Evolutionary conservation across 2,329 filamentous ascomycete genomes (phyloP).

Genomic region (Paraphaeosphaeria minitans): DNA sequence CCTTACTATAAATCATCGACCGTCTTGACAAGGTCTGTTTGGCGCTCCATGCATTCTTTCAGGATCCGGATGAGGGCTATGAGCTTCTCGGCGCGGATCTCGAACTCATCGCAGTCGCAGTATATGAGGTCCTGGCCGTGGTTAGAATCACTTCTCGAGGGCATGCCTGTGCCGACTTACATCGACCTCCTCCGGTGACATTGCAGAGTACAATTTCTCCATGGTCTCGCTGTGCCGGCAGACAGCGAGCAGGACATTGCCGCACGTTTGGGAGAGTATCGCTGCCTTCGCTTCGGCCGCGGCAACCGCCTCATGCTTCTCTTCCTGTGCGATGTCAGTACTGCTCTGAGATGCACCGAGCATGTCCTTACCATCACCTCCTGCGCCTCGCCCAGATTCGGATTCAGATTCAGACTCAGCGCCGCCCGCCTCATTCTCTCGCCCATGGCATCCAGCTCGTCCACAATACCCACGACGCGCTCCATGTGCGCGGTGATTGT

Average conservation of each 20-base stretch:
- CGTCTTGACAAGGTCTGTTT: conserved; percentile 14
- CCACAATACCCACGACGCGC: conserved; percentile 11
- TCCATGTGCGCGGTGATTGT: conserved; percentile 12
- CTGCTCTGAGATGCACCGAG: no score
- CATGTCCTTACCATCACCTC: conserved; percentile 3
- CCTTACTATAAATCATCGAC: conserved; percentile 15
- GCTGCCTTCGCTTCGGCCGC: conserved; percentile 1
- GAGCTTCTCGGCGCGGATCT: conserved; percentile 14
- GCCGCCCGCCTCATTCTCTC: conserved; percentile 11
- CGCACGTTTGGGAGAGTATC: conserved; percentile 12
- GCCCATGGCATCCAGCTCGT: conserved; percentile 13
- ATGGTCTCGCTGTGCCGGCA: conserved; percentile 16
- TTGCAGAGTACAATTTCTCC: conserved; percentile 11
- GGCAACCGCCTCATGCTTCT: conserved; percentile 8
- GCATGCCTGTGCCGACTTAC: conserved; percentile 3
- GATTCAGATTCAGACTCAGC: not conserved
- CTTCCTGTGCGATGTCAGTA: not conserved
- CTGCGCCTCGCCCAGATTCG: conserved; percentile 7
- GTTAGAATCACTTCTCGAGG: not conserved
- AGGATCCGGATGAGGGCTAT: conserved; percentile 11
- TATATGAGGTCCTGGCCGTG: conserved; percentile 12
- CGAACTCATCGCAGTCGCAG: conserved; percentile 18
- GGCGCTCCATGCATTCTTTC: conserved; percentile 14
- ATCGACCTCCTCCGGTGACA: conserved; percentile 11
- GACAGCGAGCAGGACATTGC: conserved; percentile 18